phyloP scores from a whole-genome alignment of 2,329 filamentous ascomycete species.

The Alternaria arborescens region DNA sequence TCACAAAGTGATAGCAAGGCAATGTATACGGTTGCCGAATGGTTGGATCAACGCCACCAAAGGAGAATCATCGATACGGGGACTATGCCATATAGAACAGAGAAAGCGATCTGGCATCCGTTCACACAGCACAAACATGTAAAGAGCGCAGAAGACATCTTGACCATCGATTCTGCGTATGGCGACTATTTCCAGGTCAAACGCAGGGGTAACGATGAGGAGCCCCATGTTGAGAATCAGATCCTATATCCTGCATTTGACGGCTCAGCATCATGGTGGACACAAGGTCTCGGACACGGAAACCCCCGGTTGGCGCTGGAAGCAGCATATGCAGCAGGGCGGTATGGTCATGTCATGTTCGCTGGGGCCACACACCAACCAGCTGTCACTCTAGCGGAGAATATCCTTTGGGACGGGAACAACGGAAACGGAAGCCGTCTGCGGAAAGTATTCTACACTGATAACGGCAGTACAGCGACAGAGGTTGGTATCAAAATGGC shows the following conservation, averaged over 20 bases:
- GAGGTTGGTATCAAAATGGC: conserved; percentile 90
- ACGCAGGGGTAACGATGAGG: conserved; percentile 39
- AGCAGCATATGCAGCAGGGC: conserved; percentile 80
- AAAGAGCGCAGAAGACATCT: conserved; percentile 69
- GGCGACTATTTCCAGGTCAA: conserved; percentile 78
- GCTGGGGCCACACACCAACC: conserved; percentile 81
- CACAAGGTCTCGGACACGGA: conserved; percentile 80
- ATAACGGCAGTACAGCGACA: conserved; percentile 83
- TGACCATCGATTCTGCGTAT: conserved; percentile 80
- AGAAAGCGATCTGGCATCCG: conserved; percentile 76
- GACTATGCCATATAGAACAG: conserved; percentile 67
- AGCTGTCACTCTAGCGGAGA: conserved; percentile 73
- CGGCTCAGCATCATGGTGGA: conserved; percentile 91
- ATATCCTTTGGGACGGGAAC: conserved; percentile 63
- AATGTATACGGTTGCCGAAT: conserved; percentile 58
- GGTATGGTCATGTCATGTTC: conserved; percentile 91
- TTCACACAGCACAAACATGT: conserved; percentile 80
- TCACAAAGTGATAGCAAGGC: conserved; percentile 46
- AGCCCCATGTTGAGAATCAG: conserved; percentile 29
- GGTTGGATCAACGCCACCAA: conserved; percentile 63
- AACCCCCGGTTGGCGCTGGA: conserved; percentile 76
- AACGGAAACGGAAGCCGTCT: conserved; percentile 70
- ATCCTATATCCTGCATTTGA: conserved; percentile 75
- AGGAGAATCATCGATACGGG: conserved; percentile 67
- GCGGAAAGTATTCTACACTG: conserved; percentile 78